phyloP scores from a whole-genome alignment of 2,329 filamentous ascomycete species.

The Venturia aucupariae region DNA sequence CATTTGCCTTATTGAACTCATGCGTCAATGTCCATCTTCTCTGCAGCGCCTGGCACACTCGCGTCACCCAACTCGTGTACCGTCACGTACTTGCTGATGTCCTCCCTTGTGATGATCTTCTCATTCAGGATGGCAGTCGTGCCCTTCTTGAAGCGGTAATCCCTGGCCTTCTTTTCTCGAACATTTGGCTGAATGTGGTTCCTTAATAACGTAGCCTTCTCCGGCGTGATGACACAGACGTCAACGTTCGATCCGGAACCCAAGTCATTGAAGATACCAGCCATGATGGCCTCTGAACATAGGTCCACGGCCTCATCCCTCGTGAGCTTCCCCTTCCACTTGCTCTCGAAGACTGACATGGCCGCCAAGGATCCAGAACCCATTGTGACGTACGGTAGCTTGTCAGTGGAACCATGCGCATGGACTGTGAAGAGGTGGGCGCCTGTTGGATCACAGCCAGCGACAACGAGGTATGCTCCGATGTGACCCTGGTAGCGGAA shows the following conservation, averaged over 20 bases:
- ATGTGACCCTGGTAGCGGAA: slow-evolving; percentile 98
- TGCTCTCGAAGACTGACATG: slow-evolving; percentile 96
- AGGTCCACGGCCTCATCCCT: slow-evolving; percentile 75
- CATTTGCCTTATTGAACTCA: slow-evolving; percentile 15
- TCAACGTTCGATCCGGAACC: slow-evolving; percentile 97
- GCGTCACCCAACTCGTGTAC: slow-evolving; percentile 74
- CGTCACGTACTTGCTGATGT: slow-evolving; percentile 88
- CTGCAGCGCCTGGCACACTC: slow-evolving; percentile 49
- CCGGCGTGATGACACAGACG: slow-evolving; percentile 86
- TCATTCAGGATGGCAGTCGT: slow-evolving; percentile 96
- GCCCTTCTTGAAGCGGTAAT: slow-evolving; percentile 81
- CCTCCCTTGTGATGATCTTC: slow-evolving; percentile 89
- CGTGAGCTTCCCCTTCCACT: slow-evolving; percentile 74
- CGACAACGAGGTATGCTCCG: slow-evolving; percentile 94
- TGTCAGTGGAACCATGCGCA: slow-evolving; percentile 96
- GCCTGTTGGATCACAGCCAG: slow-evolving; percentile 91
- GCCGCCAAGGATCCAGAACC: slow-evolving; percentile 90
- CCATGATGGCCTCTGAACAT: slow-evolving; percentile 77
- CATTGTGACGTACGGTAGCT: slow-evolving; percentile 99
- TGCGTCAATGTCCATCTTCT: slow-evolving; percentile 57
- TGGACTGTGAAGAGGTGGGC: slow-evolving; percentile 96
- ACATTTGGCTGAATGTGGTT: slow-evolving; percentile 93
- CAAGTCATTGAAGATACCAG: slow-evolving; percentile 98
- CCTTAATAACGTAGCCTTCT: slow-evolving; percentile 87
- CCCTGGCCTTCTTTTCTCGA: slow-evolving; percentile 81